These are phyloP conservation scores for Zymoseptoria brevis DNA, from an alignment of 2,329 filamentous ascomycete species.

Conservation along the genomic window DNA sequence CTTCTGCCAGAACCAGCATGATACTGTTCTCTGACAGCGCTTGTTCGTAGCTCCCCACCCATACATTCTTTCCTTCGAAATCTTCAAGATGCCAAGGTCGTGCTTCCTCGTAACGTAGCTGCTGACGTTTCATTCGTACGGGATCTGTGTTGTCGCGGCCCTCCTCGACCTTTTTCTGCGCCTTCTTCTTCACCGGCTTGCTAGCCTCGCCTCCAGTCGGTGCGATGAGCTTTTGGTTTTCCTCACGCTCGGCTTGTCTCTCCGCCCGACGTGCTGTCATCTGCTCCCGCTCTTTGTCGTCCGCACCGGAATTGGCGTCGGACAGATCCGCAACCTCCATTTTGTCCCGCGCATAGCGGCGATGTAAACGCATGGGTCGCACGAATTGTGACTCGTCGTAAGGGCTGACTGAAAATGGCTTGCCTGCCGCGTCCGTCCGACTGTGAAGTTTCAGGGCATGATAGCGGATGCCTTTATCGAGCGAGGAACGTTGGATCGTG, in stretches of 20 bases:
- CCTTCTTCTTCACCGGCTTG: constrained; percentile 44
- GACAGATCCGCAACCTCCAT: constrained; percentile 31
- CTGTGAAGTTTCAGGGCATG: constrained; percentile 78
- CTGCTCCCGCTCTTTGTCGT: constrained; percentile 58
- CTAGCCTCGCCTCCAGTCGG: constrained; percentile 64
- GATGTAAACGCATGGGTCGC: constrained; percentile 78
- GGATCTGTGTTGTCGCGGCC: constrained; percentile 69
- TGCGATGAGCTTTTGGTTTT: constrained; percentile 87
- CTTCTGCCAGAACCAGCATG: constrained; percentile 64
- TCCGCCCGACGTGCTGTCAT: constrained; percentile 59
- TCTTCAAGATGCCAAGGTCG: constrained; percentile 96
- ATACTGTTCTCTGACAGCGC: constrained; percentile 75
- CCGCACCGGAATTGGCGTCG: constrained; percentile 37
- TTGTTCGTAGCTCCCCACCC: constrained; percentile 85
- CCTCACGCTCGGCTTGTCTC: constrained; percentile 74
- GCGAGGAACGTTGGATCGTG: constrained; percentile 70
- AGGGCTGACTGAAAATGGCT: constrained; percentile 44
- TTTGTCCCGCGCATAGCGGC: constrained; percentile 70
- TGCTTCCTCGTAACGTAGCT: constrained; percentile 81
- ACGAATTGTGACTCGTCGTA: constrained; percentile 77
- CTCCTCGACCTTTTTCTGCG: constrained; percentile 74
- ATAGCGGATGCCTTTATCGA: constrained; percentile 72
- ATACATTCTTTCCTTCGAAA: constrained; percentile 88
- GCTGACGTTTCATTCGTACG: constrained; percentile 59
- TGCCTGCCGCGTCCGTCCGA: constrained; percentile 33